phyloP scores from a whole-genome alignment of 1,284 basidiomycete species.

The Farysia itapuensis region DNA sequence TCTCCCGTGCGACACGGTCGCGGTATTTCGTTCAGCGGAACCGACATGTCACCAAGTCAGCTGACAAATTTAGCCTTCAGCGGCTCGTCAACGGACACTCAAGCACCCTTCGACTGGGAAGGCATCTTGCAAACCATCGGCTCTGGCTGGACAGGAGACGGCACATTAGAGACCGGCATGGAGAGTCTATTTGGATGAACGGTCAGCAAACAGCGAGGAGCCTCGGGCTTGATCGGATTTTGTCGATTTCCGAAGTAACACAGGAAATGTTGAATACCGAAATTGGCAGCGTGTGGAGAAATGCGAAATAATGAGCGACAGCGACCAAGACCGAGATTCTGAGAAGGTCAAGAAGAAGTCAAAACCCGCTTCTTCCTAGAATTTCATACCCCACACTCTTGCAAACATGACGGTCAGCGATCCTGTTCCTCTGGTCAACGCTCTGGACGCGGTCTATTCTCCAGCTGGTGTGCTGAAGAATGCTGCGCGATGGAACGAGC shows the following conservation, averaged over 20 bases:
- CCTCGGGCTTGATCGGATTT: no score
- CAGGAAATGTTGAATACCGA: no score
- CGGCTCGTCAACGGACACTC: conserved; percentile 3
- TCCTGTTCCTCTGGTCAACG: conserved; percentile 41
- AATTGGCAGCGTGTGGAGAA: no score
- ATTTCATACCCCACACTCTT: conserved; percentile 1
- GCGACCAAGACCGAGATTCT: no score
- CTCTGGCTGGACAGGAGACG: conserved; percentile 34
- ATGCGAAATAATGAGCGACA: no score
- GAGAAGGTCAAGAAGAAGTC: no score
- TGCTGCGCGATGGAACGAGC: conserved; percentile 35
- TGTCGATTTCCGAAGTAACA: no score
- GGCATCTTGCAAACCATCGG: conserved; percentile 35
- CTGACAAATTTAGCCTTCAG: conserved; percentile 4
- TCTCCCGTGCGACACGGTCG: conserved; percentile 13
- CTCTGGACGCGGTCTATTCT: conserved; percentile 48
- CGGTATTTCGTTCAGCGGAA: conserved; percentile 3
- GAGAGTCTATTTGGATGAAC: conserved; percentile 25
- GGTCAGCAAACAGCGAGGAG: no score
- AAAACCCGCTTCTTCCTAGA: background rate
- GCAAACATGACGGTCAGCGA: conserved; percentile 26
- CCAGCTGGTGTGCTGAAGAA: conserved; percentile 32
- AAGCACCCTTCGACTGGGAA: conserved; percentile 36
- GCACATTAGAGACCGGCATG: conserved; percentile 32
- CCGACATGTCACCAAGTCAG: conserved; percentile 12